Base-by-base conservation (phyloP, 345 rosid species). In the Abelmoschus esculentus region DNA sequence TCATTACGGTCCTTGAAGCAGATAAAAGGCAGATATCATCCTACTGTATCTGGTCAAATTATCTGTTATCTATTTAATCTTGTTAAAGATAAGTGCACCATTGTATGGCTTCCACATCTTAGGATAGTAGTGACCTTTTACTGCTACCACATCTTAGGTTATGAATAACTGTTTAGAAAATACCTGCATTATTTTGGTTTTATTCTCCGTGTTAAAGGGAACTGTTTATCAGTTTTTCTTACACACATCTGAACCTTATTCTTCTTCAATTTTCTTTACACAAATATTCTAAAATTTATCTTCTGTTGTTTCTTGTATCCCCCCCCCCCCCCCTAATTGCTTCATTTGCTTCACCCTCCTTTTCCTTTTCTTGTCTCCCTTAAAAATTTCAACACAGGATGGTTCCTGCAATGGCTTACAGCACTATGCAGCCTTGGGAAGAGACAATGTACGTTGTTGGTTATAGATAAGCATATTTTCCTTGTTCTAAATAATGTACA, bases 371-470 rank as follows among this genome's bases (percentile, higher is more conserved):
- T 60, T 26, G 28, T 55, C 47, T 14, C 58, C 34, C 53, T 42
- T 66, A 61, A 60, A 61, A 54, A 17, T 38, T 49, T 47, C 31
- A 46, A 38, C 36, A 47, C 80, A 95, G 99, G 99, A 95, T 83
- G 99, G 99, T 53, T 95, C 99, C 6, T 95, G 99, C 86, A 95
- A 95, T 80, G 99, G 99, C 75, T 77, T 95, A 69, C 98, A 95
- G 74, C 99, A 95, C 77, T 95, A 95, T 83, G 97, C 99, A 73
- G 99, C 99, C 73, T 77, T 95, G 75, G 99, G 99, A 81, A 90
- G 98, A 80, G 87, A 91, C 78, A 83, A 83, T 81, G 99, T 95
- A 84, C 19, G 95, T 69, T 70, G 57, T 77, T 76, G 19, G 66
- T 72, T 56, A 34, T 62, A 64, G 36, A 36, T n/a, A 10, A 49